These are phyloP conservation scores for Aureobasidium lini DNA, from an alignment of 2,329 filamentous ascomycete species.

Conservation along the genomic window DNA sequence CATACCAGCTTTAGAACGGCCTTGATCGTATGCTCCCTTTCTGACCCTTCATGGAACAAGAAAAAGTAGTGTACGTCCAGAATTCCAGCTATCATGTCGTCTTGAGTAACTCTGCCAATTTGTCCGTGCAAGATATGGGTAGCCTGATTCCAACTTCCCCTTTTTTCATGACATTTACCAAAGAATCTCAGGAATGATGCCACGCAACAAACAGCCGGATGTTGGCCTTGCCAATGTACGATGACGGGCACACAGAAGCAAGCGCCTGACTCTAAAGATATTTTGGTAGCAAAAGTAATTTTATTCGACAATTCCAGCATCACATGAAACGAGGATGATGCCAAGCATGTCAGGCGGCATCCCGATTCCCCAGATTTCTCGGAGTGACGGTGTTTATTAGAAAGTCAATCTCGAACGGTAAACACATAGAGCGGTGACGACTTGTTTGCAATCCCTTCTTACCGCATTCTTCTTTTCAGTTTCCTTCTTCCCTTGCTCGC, in stretches of 20 bases:
- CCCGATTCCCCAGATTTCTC: neutral
- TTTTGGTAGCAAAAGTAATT: neutral
- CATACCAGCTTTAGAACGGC: no score
- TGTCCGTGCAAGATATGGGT: neutral
- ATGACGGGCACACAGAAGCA: neutral
- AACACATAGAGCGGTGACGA: constrained; percentile 9
- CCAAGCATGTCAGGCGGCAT: neutral
- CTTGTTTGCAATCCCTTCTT: neutral
- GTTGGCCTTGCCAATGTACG: neutral
- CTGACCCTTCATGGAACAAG: no score
- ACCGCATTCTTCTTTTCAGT: neutral
- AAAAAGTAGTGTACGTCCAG: no score
- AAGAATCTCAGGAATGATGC: no score
- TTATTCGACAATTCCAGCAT: neutral
- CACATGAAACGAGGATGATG: neutral
- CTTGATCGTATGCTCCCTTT: no score
- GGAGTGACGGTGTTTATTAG: constrained; percentile 1
- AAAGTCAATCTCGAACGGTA: neutral
- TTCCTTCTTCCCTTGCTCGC: neutral
- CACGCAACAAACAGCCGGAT: no score
- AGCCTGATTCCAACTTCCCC: neutral
- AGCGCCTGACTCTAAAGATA: neutral
- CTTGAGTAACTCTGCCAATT: no score
- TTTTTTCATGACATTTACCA: neutral
- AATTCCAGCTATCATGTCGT: no score